Base-by-base conservation (phyloP, 2,329 filamentous ascomycete genomes). In the Xylariales sp. region DNA sequence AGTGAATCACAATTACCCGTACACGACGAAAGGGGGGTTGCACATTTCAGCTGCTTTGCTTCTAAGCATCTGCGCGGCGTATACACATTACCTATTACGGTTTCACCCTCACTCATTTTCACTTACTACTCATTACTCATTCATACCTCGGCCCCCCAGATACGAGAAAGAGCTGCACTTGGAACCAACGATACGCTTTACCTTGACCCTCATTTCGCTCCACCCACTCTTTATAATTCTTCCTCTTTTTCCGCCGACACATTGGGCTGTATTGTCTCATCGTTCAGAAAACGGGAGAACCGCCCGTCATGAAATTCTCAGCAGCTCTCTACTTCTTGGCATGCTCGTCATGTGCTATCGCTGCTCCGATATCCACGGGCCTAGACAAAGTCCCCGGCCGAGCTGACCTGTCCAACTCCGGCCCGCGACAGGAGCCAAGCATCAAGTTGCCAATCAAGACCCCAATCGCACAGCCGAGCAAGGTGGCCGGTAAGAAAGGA, bases 291-390 rank as follows among this genome's bases (percentile, higher is more conserved):
- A 34, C 52, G 16, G 14, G 32, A 46, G 2, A 62, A 18, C n/a
- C 32, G 50, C 48, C 62, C 63, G 41, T n/a, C 67, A 72, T 72
- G 71, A 70, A 71, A 52, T 41, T 65, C n/a, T 53, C 67, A 30
- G 45, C 63, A 32, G 65, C 64, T 30, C 57, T 71, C 32, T 56
- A 46, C 52, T 45, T 69, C 49, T 62, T 71, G 56, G 43, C 63
- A 30, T 57, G 68, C 18, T 71, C 69, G 14, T 64, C 67, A 49
- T 72, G 45, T 50, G 61, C 56, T n/a, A 41, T 67, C 7, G 63
- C 67, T 9, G 63, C 65, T 2, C 69, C 71, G 41, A 43, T 69
- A 43, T 55, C 58, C 50, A 49, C 50, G 55, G 28, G 28, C 45
- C 23, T 57, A n/a, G 55, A 65, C 34, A 63, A 62, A 41, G 34